These are phyloP conservation scores for Pulchroboletus neoregius DNA, from an alignment of 1,284 basidiomycete species.

Conservation along the genomic window DNA sequence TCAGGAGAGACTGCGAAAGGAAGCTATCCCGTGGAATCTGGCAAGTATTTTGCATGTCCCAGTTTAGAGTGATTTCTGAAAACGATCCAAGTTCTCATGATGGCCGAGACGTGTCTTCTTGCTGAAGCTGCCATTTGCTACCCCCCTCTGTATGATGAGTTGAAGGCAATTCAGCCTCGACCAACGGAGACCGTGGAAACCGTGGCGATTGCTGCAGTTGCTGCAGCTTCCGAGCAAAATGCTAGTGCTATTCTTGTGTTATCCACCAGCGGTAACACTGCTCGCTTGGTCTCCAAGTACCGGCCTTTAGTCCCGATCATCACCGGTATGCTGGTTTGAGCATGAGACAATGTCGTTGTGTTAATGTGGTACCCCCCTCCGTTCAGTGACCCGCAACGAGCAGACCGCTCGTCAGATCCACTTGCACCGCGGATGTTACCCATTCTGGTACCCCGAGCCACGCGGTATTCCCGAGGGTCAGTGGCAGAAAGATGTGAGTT, in stretches of 20 bases:
- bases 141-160: conserved; percentile 86
- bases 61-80: conserved; percentile 15
- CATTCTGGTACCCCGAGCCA: conserved; percentile 94
- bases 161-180: conserved; percentile 73
- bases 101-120: conserved; percentile 96
- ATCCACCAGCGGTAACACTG: conserved; percentile 95
- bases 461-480: conserved; percentile 83
- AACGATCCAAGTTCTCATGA: conserved; percentile 76
- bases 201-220: conserved; percentile 89
- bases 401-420: conserved; percentile 97
- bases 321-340: conserved; percentile 56
- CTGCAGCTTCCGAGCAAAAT: conserved; percentile 91
- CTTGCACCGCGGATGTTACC: conserved; percentile 95
- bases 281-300: conserved; percentile 96
- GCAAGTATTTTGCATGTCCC: conserved; percentile 41
- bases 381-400: conserved; percentile 87
- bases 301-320: conserved; percentile 93
- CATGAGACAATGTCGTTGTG: neutral
- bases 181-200: conserved; percentile 94
- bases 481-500: conserved; percentile 94
- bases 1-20: conserved; percentile 98
- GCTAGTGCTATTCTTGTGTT: conserved; percentile 94
- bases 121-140: conserved; percentile 94
- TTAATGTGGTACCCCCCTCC: conserved; percentile 5
- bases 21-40: conserved; percentile 88